These are phyloP conservation scores for Micractinium sp. DNA, from an alignment of 139 green algal species.

Conservation along the genomic window DNA sequence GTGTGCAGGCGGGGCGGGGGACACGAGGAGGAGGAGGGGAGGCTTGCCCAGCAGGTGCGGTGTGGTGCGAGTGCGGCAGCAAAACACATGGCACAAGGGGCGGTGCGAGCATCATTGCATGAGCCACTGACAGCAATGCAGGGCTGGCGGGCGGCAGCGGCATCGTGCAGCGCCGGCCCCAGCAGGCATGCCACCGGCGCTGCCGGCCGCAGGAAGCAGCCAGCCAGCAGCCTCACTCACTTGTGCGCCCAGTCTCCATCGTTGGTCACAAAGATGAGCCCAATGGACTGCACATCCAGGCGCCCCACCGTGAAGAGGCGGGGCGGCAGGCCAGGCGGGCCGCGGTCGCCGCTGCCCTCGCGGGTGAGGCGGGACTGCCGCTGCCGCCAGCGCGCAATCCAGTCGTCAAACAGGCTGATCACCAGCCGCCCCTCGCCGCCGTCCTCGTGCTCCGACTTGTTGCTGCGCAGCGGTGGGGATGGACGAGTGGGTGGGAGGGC, in stretches of 20 bases:
- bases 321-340: constrained; percentile 60
- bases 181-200: constrained; percentile 4
- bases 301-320: constrained; percentile 95
- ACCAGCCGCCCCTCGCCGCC: constrained; percentile 37
- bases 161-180: too few relatives aligned
- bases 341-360: constrained; percentile 16
- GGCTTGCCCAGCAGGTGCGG: not conserved
- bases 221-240: not conserved
- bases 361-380: constrained; percentile 10
- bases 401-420: constrained; percentile 47
- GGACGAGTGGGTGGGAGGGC: not conserved
- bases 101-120: not conserved
- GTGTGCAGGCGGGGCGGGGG: too few relatives aligned
- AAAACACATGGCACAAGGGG: not conserved
- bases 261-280: constrained; percentile 97
- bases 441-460: constrained; percentile 18
- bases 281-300: constrained; percentile 88
- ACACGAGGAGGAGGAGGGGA: not conserved
- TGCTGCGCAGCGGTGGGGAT: constrained; percentile 20
- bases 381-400: constrained; percentile 35
- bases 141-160: too few relatives aligned
- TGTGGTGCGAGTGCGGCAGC: not conserved
- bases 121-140: not conserved
- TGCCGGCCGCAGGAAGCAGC: not conserved
- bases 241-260: constrained; percentile 89